phyloP scores from a whole-genome alignment of 495 filamentous ascomycete species.

The Margaritispora aquatica region DNA sequence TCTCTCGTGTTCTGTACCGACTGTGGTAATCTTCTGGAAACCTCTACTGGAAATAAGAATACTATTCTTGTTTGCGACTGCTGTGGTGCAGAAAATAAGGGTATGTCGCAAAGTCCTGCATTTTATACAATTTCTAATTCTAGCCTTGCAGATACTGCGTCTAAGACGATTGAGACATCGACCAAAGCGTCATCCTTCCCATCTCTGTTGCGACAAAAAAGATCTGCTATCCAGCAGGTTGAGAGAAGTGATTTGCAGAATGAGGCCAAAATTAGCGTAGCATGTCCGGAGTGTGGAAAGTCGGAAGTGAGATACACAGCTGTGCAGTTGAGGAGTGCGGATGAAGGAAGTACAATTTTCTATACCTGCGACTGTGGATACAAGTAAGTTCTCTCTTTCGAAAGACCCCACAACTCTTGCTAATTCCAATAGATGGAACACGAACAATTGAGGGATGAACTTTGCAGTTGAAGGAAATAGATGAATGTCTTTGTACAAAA shows the following conservation, averaged over 20 bases:
- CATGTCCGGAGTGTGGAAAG: slow-evolving; percentile 74
- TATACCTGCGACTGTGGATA: slow-evolving; percentile 81
- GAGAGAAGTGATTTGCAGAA: slow-evolving; percentile 73
- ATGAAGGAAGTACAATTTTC: slow-evolving; percentile 90
- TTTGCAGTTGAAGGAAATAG: neutral
- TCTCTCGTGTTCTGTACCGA: slow-evolving; percentile 91
- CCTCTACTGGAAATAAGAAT: slow-evolving; percentile 65
- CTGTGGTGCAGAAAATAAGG: slow-evolving; percentile 78
- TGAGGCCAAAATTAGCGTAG: slow-evolving; percentile 59
- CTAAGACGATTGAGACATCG: slow-evolving; percentile 72
- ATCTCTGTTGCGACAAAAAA: slow-evolving; percentile 76
- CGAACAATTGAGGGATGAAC: slow-evolving; percentile 45
- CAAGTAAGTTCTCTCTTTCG: slow-evolving; percentile 68
- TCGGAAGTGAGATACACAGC: slow-evolving; percentile 81
- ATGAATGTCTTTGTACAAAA: neutral
- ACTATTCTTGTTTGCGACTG: slow-evolving; percentile 74
- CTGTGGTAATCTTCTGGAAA: slow-evolving; percentile 85
- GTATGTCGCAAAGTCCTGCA: slow-evolving; percentile 33
- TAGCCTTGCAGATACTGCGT: slow-evolving; percentile 58
- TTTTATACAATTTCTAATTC: neutral
- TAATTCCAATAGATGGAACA: slow-evolving; percentile 49
- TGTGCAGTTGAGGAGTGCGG: slow-evolving; percentile 82
- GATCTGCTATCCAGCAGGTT: slow-evolving; percentile 76
- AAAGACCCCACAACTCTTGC: too few relatives aligned
- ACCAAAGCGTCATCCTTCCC: slow-evolving; percentile 86